Percentiles rank a stretch among this genome's conserved stretches.
These are phyloP conservation scores for Micromonas commoda DNA, from an alignment of 139 green algal genomes.

Conservation along the genomic window DNA sequence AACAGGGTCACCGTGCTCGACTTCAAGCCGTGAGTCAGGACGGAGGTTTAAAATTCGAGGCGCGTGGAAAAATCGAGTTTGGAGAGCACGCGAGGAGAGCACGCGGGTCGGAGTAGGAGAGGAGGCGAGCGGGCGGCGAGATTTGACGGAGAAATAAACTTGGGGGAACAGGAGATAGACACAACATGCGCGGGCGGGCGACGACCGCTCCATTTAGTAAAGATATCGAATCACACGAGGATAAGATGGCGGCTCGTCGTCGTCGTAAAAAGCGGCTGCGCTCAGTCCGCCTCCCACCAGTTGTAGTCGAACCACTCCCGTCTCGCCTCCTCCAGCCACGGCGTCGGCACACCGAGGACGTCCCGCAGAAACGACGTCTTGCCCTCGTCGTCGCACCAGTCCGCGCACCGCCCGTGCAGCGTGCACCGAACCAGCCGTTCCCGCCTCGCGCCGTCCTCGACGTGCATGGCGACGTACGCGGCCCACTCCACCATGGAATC, in stretches of 20 bases:
- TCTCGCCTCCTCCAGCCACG: background rate
- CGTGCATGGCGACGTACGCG: slow-evolving; percentile 7
- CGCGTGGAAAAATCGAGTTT: background rate
- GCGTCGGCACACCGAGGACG: background rate
- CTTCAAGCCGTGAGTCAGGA: slow-evolving; percentile 30
- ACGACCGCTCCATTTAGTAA: background rate
- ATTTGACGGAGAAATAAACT: background rate
- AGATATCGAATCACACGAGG: background rate
- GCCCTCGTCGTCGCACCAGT: slow-evolving; percentile 14
- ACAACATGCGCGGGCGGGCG: background rate
- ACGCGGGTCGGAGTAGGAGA: too few relatives aligned
- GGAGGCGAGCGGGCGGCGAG: too few relatives aligned
- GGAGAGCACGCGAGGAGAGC: too few relatives aligned
- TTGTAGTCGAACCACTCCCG: background rate
- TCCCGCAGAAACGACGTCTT: slow-evolving; percentile 6
- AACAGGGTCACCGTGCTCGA: slow-evolving; percentile 64
- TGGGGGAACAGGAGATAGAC: background rate
- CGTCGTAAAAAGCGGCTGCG: too few relatives aligned
- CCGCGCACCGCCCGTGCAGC: background rate
- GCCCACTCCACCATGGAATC: background rate
- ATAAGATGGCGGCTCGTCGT: background rate
- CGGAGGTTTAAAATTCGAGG: background rate
- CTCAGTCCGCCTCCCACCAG: background rate
- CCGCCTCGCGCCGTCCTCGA: background rate
- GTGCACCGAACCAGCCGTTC: background rate